Evolutionary conservation across 2,329 filamentous ascomycete genomes (phyloP), one percentile per base, ranked within the genome.

Genomic region (Colletotrichum eleusines): DNA sequence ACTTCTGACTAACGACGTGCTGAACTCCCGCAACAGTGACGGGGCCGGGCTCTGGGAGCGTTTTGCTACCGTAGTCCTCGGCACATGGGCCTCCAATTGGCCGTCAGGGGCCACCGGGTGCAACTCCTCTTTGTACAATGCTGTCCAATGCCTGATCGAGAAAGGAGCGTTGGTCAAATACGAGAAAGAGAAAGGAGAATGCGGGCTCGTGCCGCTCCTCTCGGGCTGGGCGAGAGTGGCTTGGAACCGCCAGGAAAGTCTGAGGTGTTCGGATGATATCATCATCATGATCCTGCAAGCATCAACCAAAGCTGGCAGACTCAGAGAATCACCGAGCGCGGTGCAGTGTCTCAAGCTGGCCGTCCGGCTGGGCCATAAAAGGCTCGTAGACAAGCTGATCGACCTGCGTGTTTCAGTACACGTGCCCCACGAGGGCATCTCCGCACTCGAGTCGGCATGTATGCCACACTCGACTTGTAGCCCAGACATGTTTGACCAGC

Each of bases 31-130:
- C 16, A 40, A 72, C 28, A 20, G 3, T 11, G 5, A 23, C 7
- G 54, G 54, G 5, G 50, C 40, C 8, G 66, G 69, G 16, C 54
- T 72, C 2, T 72, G 69, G 69, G 59, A 72, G 33, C 69, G 69
- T 20, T 72, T 72, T 16, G 48, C 35, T 26, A 20, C n/a, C 5
- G 28, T 7, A 5, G 33, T 71, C 9, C 12, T 69, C 16, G 35
- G 40, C 23, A n/a, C 33, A 12, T 63, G 58, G 64, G 55, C 44
- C 28, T 46, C 44, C 6, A 12, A 18, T 8, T 71, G 63, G 68
- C 50, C 20, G 20, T n/a, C 28, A 11, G 38, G 6, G 2, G 5
- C 23, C 26, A 44, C 12, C 11, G 44, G 33, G 14, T 51, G 53
- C 11, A 3, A 31, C 14, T 69, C 66, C 12, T 1, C 14, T 18